These are phyloP conservation scores for Russula abietina DNA, from an alignment of 768 basidiomycete genomes.

Conservation along the genomic window DNA sequence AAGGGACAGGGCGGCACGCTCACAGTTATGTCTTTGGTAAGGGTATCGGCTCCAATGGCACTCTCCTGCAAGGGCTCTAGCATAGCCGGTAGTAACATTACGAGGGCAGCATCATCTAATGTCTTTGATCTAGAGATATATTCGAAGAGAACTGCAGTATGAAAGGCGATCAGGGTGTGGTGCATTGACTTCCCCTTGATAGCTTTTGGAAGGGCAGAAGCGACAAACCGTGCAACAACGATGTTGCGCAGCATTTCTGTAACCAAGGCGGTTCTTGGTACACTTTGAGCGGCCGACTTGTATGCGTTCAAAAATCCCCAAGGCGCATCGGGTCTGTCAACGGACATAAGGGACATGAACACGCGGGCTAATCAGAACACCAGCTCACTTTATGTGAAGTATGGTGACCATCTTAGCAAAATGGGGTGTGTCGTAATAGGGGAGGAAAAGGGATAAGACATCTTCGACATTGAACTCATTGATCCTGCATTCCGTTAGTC, in stretches of 20 bases:
- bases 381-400: constrained; percentile 60
- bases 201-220: constrained; percentile 55
- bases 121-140: constrained; percentile 57
- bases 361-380: constrained; percentile 8
- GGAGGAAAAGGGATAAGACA: constrained; percentile 76
- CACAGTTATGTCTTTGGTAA: constrained; percentile 50
- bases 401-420: constrained; percentile 92
- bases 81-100: constrained; percentile 58
- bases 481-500: constrained; percentile 45
- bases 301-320: constrained; percentile 70
- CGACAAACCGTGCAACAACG: constrained; percentile 68
- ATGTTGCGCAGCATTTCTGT: constrained; percentile 68
- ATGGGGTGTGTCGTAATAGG: constrained; percentile 92
- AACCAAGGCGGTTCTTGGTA: constrained; percentile 69
- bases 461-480: constrained; percentile 88
- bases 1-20: constrained; percentile 25
- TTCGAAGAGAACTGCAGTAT: constrained; percentile 71
- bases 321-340: constrained; percentile 47
- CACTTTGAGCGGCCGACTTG: constrained; percentile 67
- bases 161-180: constrained; percentile 74
- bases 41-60: not conserved
- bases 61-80: constrained; percentile 47
- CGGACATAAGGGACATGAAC: constrained; percentile 2
- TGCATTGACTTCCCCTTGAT: constrained; percentile 43
- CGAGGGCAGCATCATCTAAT: constrained; percentile 61